Base-by-base conservation (phyloP, 2,329 filamentous ascomycete species). In the Diaporthe citrichinensis region DNA sequence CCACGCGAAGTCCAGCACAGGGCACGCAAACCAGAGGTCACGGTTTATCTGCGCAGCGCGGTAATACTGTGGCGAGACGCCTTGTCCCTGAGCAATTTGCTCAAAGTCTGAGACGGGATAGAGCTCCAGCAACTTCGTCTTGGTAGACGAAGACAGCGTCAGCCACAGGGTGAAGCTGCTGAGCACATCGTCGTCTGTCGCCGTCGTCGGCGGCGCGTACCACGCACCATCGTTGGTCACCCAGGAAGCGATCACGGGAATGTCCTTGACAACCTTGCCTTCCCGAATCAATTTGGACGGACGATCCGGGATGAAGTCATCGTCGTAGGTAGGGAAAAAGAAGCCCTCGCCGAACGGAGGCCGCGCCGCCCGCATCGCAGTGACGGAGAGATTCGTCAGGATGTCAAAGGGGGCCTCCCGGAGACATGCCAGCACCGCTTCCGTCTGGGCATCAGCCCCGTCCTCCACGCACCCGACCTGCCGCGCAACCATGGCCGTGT, bases 21-120 rank as follows among this genome's bases (percentile, higher is more conserved):
- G 80, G 36, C 81, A 83, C 2, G 80, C 80, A 49, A 84, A 82
- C 80, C 79, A 83, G 36, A 83, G 75, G 62, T 83, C 81, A 3
- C 80, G 79, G 71, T 77, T 81, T 53, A 83, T 77, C 46, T 82
- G 82, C 15, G 82, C 81, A n/a, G 82, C 81, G 44, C 81, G 81
- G 69, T 82, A 83, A 75, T 81, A 83, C 65, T 84, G 80, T 23
- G 80, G 73, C 6, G 81, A 80, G 9, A 81, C 75, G 8, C 44
- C 71, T 25, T 14, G 76, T 71, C 44, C 78, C 72, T 67, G 20
- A 3, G 61, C 77, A 7, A 77, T 72, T 2, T 77, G 61, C 3
- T 78, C 76, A 51, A 79, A 79, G 44, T 80, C 65, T 15, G 65
- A 5, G 25, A 80, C 74, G 1, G 57, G 68, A 10, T 75, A 75